These are phyloP conservation scores for Malassezia sympodialis DNA, from an alignment of 1,284 basidiomycete species.

Conservation along the genomic window DNA sequence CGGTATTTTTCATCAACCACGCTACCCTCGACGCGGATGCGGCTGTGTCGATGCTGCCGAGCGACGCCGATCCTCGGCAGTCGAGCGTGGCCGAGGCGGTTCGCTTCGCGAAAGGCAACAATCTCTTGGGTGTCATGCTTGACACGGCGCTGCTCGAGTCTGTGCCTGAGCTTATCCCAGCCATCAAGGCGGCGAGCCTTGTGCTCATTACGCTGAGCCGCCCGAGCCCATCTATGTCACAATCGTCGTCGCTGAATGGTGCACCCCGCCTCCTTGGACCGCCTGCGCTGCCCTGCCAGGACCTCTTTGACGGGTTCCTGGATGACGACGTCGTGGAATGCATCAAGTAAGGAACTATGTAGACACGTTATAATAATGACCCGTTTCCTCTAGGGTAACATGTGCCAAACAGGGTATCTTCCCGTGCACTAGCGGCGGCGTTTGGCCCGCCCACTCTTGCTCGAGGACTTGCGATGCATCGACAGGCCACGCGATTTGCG, in stretches of 20 bases:
- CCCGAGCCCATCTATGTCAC: not conserved
- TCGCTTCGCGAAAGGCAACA: conserved; percentile 86
- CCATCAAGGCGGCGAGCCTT: conserved; percentile 39
- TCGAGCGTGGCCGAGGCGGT: conserved; percentile 77
- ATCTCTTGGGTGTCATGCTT: conserved; percentile 81
- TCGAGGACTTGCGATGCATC: conserved; percentile 19
- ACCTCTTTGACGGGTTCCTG: conserved; percentile 30
- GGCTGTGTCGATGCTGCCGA: conserved; percentile 45
- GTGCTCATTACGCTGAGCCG: conserved; percentile 39
- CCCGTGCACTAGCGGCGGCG: conserved; percentile 24
- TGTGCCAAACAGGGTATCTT: not conserved
- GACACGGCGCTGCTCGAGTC: conserved; percentile 66
- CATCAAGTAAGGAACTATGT: conserved; percentile 12
- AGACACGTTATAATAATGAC: not conserved
- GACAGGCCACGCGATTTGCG: conserved; percentile 18
- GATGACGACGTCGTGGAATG: conserved; percentile 31
- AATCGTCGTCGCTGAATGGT: not conserved
- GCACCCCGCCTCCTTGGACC: not conserved
- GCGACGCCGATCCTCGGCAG: conserved; percentile 54
- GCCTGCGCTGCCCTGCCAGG: conserved; percentile 7
- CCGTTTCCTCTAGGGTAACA: not conserved
- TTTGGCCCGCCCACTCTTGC: conserved; percentile 32
- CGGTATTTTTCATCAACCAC: conserved; percentile 83
- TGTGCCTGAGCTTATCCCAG: conserved; percentile 36
- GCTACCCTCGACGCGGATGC: conserved; percentile 45